A percentile compares a stretch with the other conserved stretches of the same genome.
These are phyloP conservation scores for Beauveria sp. DNA, from an alignment of 2,329 filamentous ascomycete genomes.

Conservation along the genomic window DNA sequence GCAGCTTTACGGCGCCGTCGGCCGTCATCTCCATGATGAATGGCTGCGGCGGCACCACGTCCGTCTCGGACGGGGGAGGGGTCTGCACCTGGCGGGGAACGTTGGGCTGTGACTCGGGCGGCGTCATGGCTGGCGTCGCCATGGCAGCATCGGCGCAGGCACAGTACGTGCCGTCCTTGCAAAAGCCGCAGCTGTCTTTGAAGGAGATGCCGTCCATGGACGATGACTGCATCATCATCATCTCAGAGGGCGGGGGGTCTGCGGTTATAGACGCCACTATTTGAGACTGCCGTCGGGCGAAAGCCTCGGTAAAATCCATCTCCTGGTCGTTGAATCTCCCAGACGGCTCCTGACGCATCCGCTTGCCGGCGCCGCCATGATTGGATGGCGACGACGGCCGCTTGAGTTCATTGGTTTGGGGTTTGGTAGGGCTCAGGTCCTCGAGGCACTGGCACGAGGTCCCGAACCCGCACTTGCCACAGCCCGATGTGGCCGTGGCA, in stretches of 20 bases:
- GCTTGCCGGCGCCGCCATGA: slow-evolving; percentile 43
- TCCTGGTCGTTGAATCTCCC: slow-evolving; percentile 47
- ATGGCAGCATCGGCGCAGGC: slow-evolving; percentile 62
- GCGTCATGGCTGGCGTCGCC: slow-evolving; percentile 31
- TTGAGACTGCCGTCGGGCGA: slow-evolving; percentile 36
- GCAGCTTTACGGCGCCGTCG: slow-evolving; percentile 54
- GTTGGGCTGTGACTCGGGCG: slow-evolving; percentile 32
- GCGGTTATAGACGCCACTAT: slow-evolving; percentile 19
- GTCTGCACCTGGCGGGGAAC: slow-evolving; percentile 45
- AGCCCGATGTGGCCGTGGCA: slow-evolving; percentile 47
- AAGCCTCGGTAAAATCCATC: slow-evolving; percentile 66
- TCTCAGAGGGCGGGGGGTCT: slow-evolving; percentile 23
- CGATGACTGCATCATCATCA: slow-evolving; percentile 27
- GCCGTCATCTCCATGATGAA: slow-evolving; percentile 52
- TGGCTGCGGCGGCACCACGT: slow-evolving; percentile 40
- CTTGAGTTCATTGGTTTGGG: slow-evolving; percentile 34
- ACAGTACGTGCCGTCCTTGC: slow-evolving; percentile 73
- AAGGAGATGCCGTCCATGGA: slow-evolving; percentile 33
- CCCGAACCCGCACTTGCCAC: slow-evolving; percentile 57
- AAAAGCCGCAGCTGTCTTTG: slow-evolving; percentile 73
- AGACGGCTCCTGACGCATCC: slow-evolving; percentile 34
- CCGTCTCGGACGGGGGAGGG: slow-evolving; percentile 53
- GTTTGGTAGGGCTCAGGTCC: slow-evolving; percentile 40
- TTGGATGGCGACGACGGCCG: slow-evolving; percentile 40
- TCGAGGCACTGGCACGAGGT: slow-evolving; percentile 57